Percentiles rank a stretch among this genome's conserved stretches.
Conservation (phyloP, 805 yeast genomes). For the Kazachstania africana region DNA sequence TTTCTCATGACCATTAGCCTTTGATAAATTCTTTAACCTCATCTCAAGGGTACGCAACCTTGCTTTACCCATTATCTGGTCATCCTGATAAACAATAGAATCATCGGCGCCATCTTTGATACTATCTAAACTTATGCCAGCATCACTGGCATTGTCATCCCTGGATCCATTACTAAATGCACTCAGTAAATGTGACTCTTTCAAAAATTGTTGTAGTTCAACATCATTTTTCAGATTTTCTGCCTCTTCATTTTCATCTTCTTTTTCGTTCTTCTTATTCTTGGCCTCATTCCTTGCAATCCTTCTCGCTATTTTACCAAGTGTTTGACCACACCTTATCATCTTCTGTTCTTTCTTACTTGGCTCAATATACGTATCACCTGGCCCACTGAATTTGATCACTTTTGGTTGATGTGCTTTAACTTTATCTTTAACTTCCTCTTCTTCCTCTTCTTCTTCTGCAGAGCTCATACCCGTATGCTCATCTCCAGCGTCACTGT, state of each 20-base stretch:
- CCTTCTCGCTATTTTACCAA: constrained; percentile 25
- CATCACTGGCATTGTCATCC: constrained; percentile 39
- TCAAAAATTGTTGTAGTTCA: constrained; percentile 56
- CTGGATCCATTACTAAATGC: constrained; percentile 21
- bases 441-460: not conserved
- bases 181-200: constrained; percentile 56
- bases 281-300: constrained; percentile 12
- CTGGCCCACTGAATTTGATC: constrained; percentile 19
- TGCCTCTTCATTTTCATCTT: constrained; percentile 28
- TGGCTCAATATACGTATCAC: constrained; percentile 18
- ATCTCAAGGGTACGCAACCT: constrained; percentile 51
- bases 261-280: constrained; percentile 13
- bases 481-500: constrained; percentile 1
- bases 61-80: constrained; percentile 57
- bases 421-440: constrained; percentile 9
- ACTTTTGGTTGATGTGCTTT: constrained; percentile 13
- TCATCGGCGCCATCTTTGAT: constrained; percentile 27
- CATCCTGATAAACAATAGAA: constrained; percentile 24
- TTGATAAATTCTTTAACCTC: constrained; percentile 40
- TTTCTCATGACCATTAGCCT: constrained; percentile 32
- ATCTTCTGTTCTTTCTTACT: constrained; percentile 40
- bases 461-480: not conserved
- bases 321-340: constrained; percentile 48
- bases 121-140: constrained; percentile 52
- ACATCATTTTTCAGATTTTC: constrained; percentile 57